Evolutionary conservation across 164 flowering plant genomes (phyloP).

Genomic region (Chloranthus sessilifolius): DNA sequence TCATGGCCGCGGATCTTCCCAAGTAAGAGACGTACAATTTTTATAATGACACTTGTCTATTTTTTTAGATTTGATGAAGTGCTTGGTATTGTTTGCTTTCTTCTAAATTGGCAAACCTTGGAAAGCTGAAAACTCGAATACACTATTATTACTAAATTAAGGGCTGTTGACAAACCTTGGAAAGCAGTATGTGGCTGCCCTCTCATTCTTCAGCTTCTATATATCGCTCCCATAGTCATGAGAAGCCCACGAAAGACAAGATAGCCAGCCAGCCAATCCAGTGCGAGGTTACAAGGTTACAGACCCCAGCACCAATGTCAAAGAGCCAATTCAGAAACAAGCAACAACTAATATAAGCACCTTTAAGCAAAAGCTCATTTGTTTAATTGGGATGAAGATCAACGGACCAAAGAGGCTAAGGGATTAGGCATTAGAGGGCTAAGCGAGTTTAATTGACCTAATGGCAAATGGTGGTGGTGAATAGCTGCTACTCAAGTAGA

Average conservation of each 20-base stretch:
- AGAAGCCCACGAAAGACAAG: conserved; percentile 39
- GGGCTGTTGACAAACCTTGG: conserved; percentile 52
- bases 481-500: too few species aligned
- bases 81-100: too few species aligned
- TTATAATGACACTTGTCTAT: too few species aligned
- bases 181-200: conserved; percentile 92
- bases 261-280: conserved; percentile 57
- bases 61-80: too few species aligned
- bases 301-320: conserved; percentile 96
- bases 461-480: too few species aligned
- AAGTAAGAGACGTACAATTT: too few species aligned
- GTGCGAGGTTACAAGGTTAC: conserved; percentile 55
- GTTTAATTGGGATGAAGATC: too few species aligned
- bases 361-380: conserved; percentile 19
- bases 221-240: conserved; percentile 80
- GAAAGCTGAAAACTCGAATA: too few species aligned
- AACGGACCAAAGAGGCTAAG: too few species aligned
- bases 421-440: too few species aligned
- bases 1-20: conserved; percentile 88
- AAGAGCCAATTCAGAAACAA: conserved; percentile 77
- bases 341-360: conserved; percentile 74
- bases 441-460: too few species aligned
- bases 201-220: conserved; percentile 63
- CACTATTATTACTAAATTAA: not conserved
- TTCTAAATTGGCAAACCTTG: too few species aligned